Conservation (phyloP, 306 rosid species). For the Dalbergia cultrata region DNA sequence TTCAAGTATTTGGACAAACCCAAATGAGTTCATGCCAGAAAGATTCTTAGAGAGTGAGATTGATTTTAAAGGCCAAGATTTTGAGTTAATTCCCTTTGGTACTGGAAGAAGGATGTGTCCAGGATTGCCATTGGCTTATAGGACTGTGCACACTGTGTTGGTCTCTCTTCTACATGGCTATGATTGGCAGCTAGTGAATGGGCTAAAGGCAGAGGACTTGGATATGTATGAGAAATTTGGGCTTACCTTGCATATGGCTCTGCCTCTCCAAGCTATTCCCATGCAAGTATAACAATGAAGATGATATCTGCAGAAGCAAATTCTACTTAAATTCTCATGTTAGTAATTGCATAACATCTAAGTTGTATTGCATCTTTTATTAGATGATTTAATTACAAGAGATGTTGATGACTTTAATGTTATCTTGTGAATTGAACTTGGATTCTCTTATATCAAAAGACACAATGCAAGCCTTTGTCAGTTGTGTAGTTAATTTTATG, state of each 20-base stretch:
- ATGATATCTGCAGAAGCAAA: neutral
- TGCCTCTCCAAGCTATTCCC: neutral
- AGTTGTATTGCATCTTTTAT: no score
- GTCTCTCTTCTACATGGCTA: conserved; percentile 6
- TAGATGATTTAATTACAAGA: no score
- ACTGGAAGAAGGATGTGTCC: conserved; percentile 37
- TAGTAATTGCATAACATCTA: no score
- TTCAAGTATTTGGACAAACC: conserved; percentile 34
- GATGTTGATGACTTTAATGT: no score
- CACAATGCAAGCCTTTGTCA: no score
- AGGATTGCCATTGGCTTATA: conserved; percentile 24
- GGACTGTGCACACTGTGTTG: conserved; percentile 2
- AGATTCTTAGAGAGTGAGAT: conserved; percentile 34
- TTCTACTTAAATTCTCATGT: neutral
- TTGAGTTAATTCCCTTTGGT: conserved; percentile 39
- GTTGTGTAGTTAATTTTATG: no score
- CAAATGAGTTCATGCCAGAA: conserved; percentile 39
- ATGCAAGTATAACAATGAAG: neutral
- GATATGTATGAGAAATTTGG: conserved; percentile 8
- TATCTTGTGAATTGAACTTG: no score
- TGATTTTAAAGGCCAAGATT: conserved; percentile 40
- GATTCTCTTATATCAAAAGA: no score
- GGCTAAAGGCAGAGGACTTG: neutral
- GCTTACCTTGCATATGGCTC: conserved; percentile 14
- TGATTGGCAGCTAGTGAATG: conserved; percentile 18